A percentile compares a stretch with the other conserved stretches of the same genome.
These are phyloP conservation scores for Staphylotrichum tortipilum DNA, from an alignment of 495 filamentous ascomycete species.

Conservation along the genomic window DNA sequence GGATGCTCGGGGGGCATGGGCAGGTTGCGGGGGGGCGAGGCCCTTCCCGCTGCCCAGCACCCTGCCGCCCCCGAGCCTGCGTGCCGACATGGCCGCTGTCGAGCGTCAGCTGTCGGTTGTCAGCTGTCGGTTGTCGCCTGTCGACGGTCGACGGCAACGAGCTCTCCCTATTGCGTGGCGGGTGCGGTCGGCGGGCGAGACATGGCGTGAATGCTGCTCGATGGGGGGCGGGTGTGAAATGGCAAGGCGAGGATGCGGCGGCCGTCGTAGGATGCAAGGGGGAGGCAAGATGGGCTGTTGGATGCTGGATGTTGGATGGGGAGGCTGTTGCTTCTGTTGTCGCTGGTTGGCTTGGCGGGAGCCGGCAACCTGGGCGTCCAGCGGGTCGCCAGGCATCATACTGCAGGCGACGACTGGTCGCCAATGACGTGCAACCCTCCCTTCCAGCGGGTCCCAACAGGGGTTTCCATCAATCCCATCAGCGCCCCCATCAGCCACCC, in stretches of 20 bases:
- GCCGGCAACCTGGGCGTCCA: not conserved
- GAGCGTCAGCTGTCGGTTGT: not conserved
- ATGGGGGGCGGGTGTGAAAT: not conserved
- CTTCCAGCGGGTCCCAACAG: too few relatives aligned
- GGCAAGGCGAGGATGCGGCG: not conserved
- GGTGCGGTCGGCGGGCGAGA: not conserved
- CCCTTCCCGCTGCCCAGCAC: conserved; percentile 75
- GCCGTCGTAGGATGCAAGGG: not conserved
- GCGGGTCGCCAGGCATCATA: not conserved
- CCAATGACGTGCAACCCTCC: too few relatives aligned
- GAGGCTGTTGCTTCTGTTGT: too few relatives aligned
- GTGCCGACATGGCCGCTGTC: conserved; percentile 54
- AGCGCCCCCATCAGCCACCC: too few relatives aligned
- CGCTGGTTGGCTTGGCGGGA: conserved; percentile 7
- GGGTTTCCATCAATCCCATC: too few relatives aligned
- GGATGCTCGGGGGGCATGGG: conserved; percentile 22
- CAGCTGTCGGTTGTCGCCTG: not conserved
- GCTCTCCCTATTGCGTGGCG: not conserved
- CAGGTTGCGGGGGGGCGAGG: conserved; percentile 53
- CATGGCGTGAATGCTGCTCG: not conserved
- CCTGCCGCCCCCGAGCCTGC: conserved; percentile 81
- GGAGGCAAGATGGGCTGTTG: too few relatives aligned
- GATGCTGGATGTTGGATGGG: too few relatives aligned
- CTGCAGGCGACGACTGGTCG: too few relatives aligned
- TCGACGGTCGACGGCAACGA: not conserved